phyloP scores from a whole-genome alignment of 495 filamentous ascomycete species.

The Pseudoneurospora amorphoporcata region DNA sequence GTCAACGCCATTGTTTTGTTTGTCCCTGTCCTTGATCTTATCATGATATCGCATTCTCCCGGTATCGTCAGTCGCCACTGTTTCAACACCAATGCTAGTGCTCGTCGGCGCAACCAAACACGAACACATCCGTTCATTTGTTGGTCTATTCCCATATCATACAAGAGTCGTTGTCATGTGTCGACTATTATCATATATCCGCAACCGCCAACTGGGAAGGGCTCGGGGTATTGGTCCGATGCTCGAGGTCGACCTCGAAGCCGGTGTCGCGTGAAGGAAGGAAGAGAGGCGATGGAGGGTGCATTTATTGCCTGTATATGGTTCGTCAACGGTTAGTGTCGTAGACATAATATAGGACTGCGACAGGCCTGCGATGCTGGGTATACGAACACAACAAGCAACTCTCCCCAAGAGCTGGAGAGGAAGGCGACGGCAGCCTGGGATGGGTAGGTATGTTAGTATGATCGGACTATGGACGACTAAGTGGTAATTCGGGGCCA shows the following conservation, averaged over 20 bases:
- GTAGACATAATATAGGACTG: background rate
- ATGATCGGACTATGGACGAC: background rate
- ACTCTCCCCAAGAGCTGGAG: conserved; percentile 60
- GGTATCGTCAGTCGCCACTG: background rate
- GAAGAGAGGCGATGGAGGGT: background rate
- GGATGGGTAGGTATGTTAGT: conserved; percentile 12
- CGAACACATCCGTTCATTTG: background rate
- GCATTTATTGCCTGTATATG: background rate
- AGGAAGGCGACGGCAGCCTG: conserved; percentile 66
- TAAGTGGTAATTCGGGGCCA: background rate
- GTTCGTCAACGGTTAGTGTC: background rate
- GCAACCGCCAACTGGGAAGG: background rate
- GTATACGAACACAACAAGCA: conserved; percentile 13
- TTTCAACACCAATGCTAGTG: background rate
- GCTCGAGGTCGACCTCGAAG: background rate
- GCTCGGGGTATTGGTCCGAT: background rate
- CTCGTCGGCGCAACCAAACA: background rate
- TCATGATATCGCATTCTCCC: background rate
- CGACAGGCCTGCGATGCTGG: background rate
- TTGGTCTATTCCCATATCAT: background rate
- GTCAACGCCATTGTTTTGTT: background rate
- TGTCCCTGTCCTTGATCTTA: too few relatives aligned
- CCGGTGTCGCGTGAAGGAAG: background rate
- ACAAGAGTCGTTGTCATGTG: background rate
- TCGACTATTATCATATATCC: background rate